Evolutionary conservation across 2,329 filamentous ascomycete species (phyloP), one percentile per base, ranked within the genome.

Genomic region (Clarireedia hainanense): DNA sequence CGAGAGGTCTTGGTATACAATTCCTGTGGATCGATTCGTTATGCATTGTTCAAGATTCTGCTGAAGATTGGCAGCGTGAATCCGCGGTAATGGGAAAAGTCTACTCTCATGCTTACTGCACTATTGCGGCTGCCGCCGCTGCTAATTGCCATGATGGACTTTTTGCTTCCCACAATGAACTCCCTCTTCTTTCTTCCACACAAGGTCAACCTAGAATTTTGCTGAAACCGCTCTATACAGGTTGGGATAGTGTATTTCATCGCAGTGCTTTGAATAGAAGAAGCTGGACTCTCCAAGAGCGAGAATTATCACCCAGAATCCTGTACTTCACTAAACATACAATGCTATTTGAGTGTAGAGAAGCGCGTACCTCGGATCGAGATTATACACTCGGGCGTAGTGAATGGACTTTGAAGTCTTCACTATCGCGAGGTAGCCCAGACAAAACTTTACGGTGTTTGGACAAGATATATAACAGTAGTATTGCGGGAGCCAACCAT

Each of bases 1-100:
- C 47, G 4, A 55, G 53, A 45, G 17, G 47, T 7, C 47, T 55
- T 37, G 39, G 47, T 30, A 23, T 55, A 34, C 47, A 45, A 12
- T 46, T 42, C 26, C 20, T 55, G 30, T 55, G 53, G 53, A 51
- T 55, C 27, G 47, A 55, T 39, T 55, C 53, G 10, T 17, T 55
- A 5, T 55, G 53, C 7, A 55, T 55, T 15, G 26, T 55, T 27
- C 47, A 55, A 50, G 39, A 55, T 47, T 46, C 55, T 37, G 14
- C 17, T 10, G 52, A 57, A 39, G 62, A 64, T 43, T 61, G 62
- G 62, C 42, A 58, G 24, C 46, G 40, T 36, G 57, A 64, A 39
- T 53, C 59, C 4, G 50, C 55, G 15, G 30, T 47, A 24, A 64
- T 64, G 62, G 57, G 50, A 0, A 50, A 57, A 27, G 51, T 64